These are phyloP conservation scores for Trichoderma asperelloides DNA, from an alignment of 495 filamentous ascomycete species.

Conservation along the genomic window DNA sequence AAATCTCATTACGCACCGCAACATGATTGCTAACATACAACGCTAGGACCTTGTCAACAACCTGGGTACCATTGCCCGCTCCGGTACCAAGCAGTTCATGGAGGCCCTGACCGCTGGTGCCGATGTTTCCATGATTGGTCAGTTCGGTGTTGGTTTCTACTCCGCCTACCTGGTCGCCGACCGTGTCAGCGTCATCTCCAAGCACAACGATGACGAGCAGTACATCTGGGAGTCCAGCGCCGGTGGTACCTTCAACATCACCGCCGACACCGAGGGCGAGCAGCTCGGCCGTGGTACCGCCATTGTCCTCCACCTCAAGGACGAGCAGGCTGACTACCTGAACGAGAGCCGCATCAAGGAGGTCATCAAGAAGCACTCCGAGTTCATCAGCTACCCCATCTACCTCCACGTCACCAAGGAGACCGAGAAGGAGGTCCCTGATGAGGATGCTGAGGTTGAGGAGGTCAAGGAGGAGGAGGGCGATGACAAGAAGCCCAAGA, in stretches of 20 bases:
- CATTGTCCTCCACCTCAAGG: constrained; percentile 97
- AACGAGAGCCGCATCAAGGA: constrained; percentile 99
- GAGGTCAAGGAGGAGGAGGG: constrained; percentile 51
- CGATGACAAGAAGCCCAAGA: constrained; percentile 77
- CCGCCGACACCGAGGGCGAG: constrained; percentile 82
- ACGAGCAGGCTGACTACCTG: constrained; percentile 96
- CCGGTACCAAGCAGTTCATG: constrained; percentile 99
- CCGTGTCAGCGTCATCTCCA: constrained; percentile 88
- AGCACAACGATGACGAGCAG: constrained; percentile 99
- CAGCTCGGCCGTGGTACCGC: constrained; percentile 89
- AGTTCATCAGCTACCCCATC: constrained; percentile 99
- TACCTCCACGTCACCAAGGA: constrained; percentile 99
- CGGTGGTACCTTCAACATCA: constrained; percentile 94
- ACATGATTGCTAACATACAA: constrained; percentile 18
- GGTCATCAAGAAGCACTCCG: constrained; percentile 99
- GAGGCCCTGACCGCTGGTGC: constrained; percentile 96
- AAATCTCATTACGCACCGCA: not conserved
- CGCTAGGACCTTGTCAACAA: constrained; percentile 94
- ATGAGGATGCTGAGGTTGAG: constrained; percentile 77
- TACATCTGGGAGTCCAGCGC: constrained; percentile 99
- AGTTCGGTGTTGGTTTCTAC: constrained; percentile 99
- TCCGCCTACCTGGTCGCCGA: constrained; percentile 99
- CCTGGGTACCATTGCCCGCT: constrained; percentile 97
- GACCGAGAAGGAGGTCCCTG: constrained; percentile 96
- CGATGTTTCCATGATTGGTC: constrained; percentile 99